phyloP scores from a whole-genome alignment of 164 flowering plant genomes.

The Magnolia officinalis region DNA sequence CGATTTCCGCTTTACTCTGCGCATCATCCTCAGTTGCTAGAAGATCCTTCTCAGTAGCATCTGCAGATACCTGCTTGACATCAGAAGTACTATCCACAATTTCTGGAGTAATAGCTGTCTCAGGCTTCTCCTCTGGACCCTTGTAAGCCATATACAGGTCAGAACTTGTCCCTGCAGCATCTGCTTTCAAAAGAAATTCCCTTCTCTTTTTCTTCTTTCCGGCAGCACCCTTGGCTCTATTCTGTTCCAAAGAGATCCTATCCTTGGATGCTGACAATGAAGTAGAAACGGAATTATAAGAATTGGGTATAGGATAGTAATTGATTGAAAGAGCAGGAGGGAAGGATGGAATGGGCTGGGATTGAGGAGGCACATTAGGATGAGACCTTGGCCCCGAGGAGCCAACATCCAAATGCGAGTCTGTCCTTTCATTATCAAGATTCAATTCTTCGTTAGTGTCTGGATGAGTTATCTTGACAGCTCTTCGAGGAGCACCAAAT shows the following conservation, averaged over 20 bases:
- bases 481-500: constrained; percentile 49
- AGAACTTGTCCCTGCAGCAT: constrained; percentile 76
- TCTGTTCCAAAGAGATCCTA: constrained; percentile 37
- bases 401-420: constrained; percentile 44
- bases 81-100: constrained; percentile 19
- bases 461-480: constrained; percentile 90
- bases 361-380: constrained; percentile 49
- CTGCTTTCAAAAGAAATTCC: constrained; percentile 71
- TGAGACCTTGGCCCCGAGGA: constrained; percentile 45
- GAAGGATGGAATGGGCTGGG: constrained; percentile 65
- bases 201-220: constrained; percentile 60
- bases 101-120: constrained; percentile 29
- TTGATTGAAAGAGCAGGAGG: constrained; percentile 42
- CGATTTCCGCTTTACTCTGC: constrained; percentile 57
- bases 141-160: constrained; percentile 86
- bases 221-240: constrained; percentile 31
- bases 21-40: constrained; percentile 20
- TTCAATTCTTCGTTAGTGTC: constrained; percentile 81
- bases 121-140: constrained; percentile 66
- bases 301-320: constrained; percentile 37
- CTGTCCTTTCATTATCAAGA: constrained; percentile 46
- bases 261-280: constrained; percentile 32
- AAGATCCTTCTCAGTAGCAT: constrained; percentile 27
- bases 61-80: constrained; percentile 30
- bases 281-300: constrained; percentile 36